A percentile compares a stretch with the other conserved stretches of the same genome.
Conservation (phyloP, 2,329 filamentous ascomycete genomes). For the Huntiella bhutanensis region DNA sequence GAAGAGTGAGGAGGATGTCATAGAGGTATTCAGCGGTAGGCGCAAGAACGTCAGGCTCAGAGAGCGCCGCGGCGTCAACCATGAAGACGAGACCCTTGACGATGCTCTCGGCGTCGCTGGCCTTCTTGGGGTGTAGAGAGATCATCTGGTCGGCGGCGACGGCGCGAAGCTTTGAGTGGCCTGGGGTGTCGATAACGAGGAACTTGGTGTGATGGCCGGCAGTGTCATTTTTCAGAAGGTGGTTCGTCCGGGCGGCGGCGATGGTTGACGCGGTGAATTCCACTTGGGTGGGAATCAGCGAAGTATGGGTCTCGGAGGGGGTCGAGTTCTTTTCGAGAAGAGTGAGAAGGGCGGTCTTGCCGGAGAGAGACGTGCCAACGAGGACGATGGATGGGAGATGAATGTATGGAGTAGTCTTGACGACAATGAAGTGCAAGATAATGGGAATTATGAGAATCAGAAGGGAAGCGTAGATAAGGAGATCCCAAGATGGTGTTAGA, state of each 20-base stretch:
- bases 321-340: slow-evolving; percentile 40
- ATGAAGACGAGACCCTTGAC: slow-evolving; percentile 66
- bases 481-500: slow-evolving; percentile 38
- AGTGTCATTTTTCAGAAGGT: slow-evolving; percentile 36
- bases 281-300: slow-evolving; percentile 29
- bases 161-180: slow-evolving; percentile 81
- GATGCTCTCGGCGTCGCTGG: slow-evolving; percentile 20
- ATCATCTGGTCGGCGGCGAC: slow-evolving; percentile 27
- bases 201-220: slow-evolving; percentile 46
- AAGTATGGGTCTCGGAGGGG: slow-evolving; percentile 33
- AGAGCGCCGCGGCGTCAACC: slow-evolving; percentile 61
- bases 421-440: slow-evolving; percentile 57
- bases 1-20: slow-evolving; percentile 66
- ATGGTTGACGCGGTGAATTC: slow-evolving; percentile 35
- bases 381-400: slow-evolving; percentile 61
- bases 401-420: slow-evolving; percentile 45
- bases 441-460: slow-evolving; percentile 57
- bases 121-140: slow-evolving; percentile 11
- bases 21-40: slow-evolving; percentile 72
- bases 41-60: slow-evolving; percentile 40
- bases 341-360: slow-evolving; percentile 79
- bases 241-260: slow-evolving; percentile 24
- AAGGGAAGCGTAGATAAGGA: slow-evolving; percentile 49
- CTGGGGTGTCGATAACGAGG: slow-evolving; percentile 71
- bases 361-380: slow-evolving; percentile 60